Conservation (phyloP, 495 filamentous ascomycete genomes). For the Aspergillus baeticus region DNA sequence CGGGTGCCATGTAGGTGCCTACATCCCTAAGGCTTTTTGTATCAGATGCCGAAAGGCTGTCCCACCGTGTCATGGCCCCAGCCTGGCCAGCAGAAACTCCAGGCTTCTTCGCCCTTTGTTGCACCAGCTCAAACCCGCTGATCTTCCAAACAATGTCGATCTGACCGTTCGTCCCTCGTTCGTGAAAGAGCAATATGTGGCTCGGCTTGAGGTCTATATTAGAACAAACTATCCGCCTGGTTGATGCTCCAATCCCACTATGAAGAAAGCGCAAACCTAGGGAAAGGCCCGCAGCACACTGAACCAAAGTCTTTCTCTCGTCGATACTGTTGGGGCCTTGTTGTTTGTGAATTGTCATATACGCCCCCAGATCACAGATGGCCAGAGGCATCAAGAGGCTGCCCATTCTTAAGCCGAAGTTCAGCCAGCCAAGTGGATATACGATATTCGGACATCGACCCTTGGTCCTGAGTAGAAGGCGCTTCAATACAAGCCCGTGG, state of each 20-base stretch:
- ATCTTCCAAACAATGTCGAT: not conserved
- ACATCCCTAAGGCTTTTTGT: not conserved
- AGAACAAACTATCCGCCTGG: slow-evolving; percentile 7
- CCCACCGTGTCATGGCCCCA: no score
- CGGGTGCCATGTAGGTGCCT: not conserved
- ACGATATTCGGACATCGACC: slow-evolving; percentile 6
- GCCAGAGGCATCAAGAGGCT: slow-evolving; percentile 8
- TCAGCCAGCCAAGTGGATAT: not conserved
- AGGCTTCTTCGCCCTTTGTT: not conserved
- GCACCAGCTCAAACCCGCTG: not conserved
- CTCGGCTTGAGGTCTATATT: slow-evolving; percentile 5
- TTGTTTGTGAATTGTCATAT: not conserved
- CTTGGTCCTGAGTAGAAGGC: not conserved
- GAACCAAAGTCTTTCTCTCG: not conserved
- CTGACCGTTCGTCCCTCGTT: not conserved
- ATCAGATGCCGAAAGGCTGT: not conserved
- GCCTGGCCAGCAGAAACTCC: no score
- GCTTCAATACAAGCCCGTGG: no score
- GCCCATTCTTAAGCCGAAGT: not conserved
- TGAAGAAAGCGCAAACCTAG: not conserved
- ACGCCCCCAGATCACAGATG: slow-evolving; percentile 1
- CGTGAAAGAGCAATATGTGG: slow-evolving; percentile 4
- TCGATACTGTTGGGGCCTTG: not conserved
- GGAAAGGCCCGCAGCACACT: not conserved
- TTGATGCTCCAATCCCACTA: not conserved